Evolutionary conservation across 192 early-diverging fungal genomes (phyloP), one percentile per base, ranked within the genome.

Genomic region (Coemansia sp.): DNA sequence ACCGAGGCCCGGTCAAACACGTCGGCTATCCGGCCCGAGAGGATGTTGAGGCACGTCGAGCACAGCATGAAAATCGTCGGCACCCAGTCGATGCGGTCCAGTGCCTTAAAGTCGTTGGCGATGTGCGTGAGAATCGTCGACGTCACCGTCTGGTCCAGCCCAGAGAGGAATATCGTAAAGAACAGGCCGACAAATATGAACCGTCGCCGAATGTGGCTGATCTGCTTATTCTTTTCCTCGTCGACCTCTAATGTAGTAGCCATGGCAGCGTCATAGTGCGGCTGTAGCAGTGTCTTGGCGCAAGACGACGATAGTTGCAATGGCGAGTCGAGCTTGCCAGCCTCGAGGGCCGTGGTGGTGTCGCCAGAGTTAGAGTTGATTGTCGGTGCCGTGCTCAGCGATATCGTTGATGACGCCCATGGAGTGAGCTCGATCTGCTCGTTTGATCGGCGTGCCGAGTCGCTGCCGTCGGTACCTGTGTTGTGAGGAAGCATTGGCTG

Each of bases 21-120:
- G 64, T 96, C 94, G n/a, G 92, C 85, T 32, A 96, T 67, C 62
- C 91, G 93, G 5, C 94, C 96, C 68, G 94, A 95, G 1, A 92
- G 62, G n/a, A 91, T 88, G 41, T 89, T 85, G 59, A 91, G 81
- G 25, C 91, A 80, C 0, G 92, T 93, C 37, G 84, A 83, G 39
- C 85, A 83, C 41, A 93, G 77, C 49, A 94, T 84, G 58, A 92
- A 95, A 11, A 86, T 74, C 8, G 88, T 92, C n/a, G 92, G 93
- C 54, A 98, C 87, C 96, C 96, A 98, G 32, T 92, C 77, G 40
- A 95, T 87, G 60, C 87, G 79, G 60, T 86, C 85, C 38, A 92
- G 81, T 0, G 87, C 82, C 19, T 83, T 67, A 51, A 96, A 94
- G 53, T 98, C 94, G 20, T 81, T 62, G 17, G 90, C 87, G 46